Evolutionary conservation across 805 yeast genomes (phyloP).

Genomic region (Kodamaea laetipori): DNA sequence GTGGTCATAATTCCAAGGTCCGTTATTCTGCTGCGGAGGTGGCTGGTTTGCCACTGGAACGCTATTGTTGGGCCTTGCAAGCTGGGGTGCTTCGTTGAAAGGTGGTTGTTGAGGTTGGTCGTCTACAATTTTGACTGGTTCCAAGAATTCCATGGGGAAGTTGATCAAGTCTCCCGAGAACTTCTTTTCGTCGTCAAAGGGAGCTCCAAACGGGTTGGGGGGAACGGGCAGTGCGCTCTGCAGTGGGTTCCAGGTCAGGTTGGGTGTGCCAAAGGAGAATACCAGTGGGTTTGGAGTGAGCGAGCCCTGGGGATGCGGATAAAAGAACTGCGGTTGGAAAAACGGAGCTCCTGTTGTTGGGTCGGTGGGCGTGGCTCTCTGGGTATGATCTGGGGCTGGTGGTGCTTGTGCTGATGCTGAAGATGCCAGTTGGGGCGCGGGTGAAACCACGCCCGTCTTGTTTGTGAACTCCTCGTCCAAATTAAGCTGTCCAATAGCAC

Average conservation of each 20-base stretch:
- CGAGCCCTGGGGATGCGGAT: constrained; percentile 25
- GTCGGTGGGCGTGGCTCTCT: constrained; percentile 5
- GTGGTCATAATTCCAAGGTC: constrained; percentile 21
- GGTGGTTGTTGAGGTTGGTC: too few relatives aligned
- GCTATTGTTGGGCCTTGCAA: too few relatives aligned
- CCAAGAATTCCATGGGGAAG: constrained; percentile 3
- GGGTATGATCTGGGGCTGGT: constrained; percentile 9
- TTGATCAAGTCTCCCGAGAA: background rate
- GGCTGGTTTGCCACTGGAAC: background rate
- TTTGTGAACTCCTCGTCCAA: constrained; percentile 35
- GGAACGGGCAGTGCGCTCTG: constrained; percentile 3
- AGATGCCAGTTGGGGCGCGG: background rate
- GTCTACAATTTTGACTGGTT: background rate
- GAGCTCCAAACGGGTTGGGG: constrained; percentile 3
- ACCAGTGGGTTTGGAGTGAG: constrained; percentile 34
- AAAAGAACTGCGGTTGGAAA: constrained; percentile 3
- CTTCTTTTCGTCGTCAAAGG: constrained; percentile 8
- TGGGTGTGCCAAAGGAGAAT: constrained; percentile 11
- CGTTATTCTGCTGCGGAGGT: background rate
- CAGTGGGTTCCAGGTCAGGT: constrained; percentile 19
- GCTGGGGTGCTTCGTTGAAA: too few relatives aligned
- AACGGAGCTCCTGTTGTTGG: constrained; percentile 4
- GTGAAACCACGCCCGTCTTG: background rate
- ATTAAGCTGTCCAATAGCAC: constrained; percentile 49
- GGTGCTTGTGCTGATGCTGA: background rate